These are phyloP conservation scores for Cyclotella kingstonii DNA, from an alignment of 108 stramenopile species.

Conservation along the genomic window DNA sequence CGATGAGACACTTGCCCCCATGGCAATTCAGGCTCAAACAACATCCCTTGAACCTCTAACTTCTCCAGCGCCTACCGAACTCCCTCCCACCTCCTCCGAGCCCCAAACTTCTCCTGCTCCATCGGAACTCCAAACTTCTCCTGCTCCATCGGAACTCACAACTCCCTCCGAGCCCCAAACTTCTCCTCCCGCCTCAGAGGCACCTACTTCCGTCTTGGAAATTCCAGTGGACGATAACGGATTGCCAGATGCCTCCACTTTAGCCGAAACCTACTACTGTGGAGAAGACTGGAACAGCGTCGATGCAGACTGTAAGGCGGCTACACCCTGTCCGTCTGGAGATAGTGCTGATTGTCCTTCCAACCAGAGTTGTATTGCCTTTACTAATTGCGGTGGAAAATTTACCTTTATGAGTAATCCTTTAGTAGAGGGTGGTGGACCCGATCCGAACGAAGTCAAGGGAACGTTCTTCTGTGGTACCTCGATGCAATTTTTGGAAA, in stretches of 20 bases:
- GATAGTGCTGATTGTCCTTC: slow-evolving; percentile 20
- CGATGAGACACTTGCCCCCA: background rate
- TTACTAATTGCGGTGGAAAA: slow-evolving; percentile 44
- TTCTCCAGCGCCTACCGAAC: background rate
- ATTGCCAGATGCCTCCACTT: slow-evolving; percentile 28
- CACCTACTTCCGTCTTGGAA: slow-evolving; percentile 4
- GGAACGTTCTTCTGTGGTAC: slow-evolving; percentile 43
- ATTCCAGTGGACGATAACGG: slow-evolving; percentile 24
- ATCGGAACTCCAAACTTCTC: too few relatives aligned
- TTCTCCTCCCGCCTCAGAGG: background rate
- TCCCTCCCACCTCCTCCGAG: background rate
- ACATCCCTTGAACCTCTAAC: too few relatives aligned
- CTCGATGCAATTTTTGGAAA: slow-evolving; percentile 45
- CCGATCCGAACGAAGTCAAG: slow-evolving; percentile 34
- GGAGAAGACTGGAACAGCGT: slow-evolving; percentile 34
- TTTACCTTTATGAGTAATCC: slow-evolving; percentile 37
- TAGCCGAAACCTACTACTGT: slow-evolving; percentile 39
- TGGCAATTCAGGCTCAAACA: background rate
- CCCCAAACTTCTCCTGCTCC: background rate
- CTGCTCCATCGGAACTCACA: background rate
- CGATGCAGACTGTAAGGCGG: slow-evolving; percentile 18
- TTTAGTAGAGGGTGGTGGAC: slow-evolving; percentile 41
- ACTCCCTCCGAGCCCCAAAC: background rate
- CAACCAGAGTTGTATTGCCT: slow-evolving; percentile 36
- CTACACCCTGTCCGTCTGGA: slow-evolving; percentile 37